Evolutionary conservation across 2,329 filamentous ascomycete genomes (phyloP).

Genomic region (Talaromyces sp.): DNA sequence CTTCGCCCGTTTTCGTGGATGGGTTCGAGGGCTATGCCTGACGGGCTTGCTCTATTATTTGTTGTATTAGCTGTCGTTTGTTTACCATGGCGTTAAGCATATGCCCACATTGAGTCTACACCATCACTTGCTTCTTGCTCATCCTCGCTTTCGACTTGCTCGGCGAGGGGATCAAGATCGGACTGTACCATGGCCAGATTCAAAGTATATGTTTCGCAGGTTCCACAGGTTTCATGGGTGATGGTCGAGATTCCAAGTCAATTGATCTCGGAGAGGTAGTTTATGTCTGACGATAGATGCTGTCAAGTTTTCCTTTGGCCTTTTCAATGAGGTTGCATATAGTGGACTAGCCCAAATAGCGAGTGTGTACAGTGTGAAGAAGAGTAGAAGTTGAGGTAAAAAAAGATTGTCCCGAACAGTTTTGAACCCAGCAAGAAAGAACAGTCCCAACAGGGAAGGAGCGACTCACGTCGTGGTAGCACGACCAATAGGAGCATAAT

Average conservation of each 20-base stretch:
- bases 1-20: slow-evolving; percentile 59
- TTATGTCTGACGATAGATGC: background rate
- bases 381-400: background rate
- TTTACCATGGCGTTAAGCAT: background rate
- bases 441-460: background rate
- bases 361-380: background rate
- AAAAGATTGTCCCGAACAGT: background rate
- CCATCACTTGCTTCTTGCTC: slow-evolving; percentile 26
- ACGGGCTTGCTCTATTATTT: slow-evolving; percentile 29
- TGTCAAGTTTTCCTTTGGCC: no score
- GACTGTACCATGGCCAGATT: background rate
- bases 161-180: background rate
- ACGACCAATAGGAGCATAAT: slow-evolving; percentile 3
- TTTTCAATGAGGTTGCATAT: background rate
- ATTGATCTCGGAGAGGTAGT: background rate
- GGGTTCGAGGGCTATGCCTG: slow-evolving; percentile 48
- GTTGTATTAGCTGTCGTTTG: background rate
- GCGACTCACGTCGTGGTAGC: background rate
- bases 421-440: background rate
- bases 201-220: background rate
- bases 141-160: slow-evolving; percentile 19
- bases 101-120: slow-evolving; percentile 26
- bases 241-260: background rate
- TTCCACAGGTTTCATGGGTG: no score
- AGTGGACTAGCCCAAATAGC: no score